A percentile compares a stretch with the other conserved stretches of the same genome.
Evolutionary conservation across 805 yeast genomes (phyloP).

Genomic region (Saitoella complicata): DNA sequence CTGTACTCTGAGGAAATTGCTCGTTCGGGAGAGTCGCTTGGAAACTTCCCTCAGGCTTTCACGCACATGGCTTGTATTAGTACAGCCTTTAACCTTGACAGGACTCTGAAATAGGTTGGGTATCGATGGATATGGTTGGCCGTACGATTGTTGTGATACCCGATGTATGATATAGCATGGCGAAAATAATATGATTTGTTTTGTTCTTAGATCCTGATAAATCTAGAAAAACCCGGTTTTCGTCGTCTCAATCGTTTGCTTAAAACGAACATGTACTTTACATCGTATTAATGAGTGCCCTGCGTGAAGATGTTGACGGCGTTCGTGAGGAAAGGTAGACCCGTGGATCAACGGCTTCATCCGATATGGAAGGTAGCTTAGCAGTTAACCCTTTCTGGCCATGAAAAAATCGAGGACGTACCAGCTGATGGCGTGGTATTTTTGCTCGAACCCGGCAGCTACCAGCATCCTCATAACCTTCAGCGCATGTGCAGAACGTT

Average conservation of each 20-base stretch:
- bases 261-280: neutral
- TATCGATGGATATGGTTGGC: too few species aligned
- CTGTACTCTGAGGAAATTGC: neutral
- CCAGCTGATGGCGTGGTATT: neutral
- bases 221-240: neutral
- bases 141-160: neutral
- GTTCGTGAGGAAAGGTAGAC: too few species aligned
- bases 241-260: neutral
- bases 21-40: constrained; percentile 1
- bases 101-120: neutral
- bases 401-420: neutral
- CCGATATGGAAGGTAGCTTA: too few species aligned
- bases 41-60: constrained; percentile 1
- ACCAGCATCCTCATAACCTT: neutral
- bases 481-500: neutral
- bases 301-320: too few species aligned
- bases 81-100: constrained; percentile 1
- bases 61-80: constrained; percentile 1
- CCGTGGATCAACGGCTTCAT: too few species aligned
- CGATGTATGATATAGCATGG: neutral
- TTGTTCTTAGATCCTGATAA: neutral
- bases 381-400: too few species aligned
- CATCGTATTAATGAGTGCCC: neutral
- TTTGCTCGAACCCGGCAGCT: neutral
- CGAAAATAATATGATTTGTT: too few species aligned